Evolutionary conservation across 2,329 filamentous ascomycete genomes (phyloP), one percentile per base, ranked within the genome.

Genomic region (Phialophora tarda): DNA sequence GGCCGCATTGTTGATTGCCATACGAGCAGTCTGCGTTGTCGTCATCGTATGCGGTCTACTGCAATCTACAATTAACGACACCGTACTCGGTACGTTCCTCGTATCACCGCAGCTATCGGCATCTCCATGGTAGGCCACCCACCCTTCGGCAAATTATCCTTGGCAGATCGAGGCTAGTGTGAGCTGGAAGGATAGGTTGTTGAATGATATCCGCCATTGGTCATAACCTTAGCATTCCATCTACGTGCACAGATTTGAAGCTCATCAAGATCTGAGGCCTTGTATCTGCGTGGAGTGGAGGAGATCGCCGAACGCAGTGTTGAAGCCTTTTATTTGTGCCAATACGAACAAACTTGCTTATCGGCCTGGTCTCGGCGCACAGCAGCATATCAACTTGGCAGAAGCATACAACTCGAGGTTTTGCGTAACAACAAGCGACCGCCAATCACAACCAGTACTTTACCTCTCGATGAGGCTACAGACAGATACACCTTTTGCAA

Each of bases 371-470:
- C 44, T 61, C 32, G 34, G 26, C 38, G 8, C 11, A 47, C 23
- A 24, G 21, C 44, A 48, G 44, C 32, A 53, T 51, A 38, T 58
- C 58, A 44, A 57, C 57, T 63, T 63, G 61, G 61, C 61, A 44
- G 34, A 48, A 34, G 38, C 34, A 47, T 41, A 21, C 57, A 26
- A 61, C 57, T 24, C 50, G 24, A 62, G 21, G n/a, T 51, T 66
- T 66, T 55, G 53, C 59, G 60, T 60, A 66, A 66, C 32, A 55
- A 47, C 17, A 55, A 53, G 54, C 60, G 65, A 67, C 48, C 23
- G 24, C 65, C 65, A 67, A 60, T 67, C 48, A 61, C 10, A 57
- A 30, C 51, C 47, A 6, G 26, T n/a, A 24, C 17, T 26, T 38
- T 28, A 14, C 14, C 17, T 21, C 17, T 38, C 24, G 4, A 56